These are phyloP conservation scores for Ceratobasidium sp. DNA, from an alignment of 1,284 basidiomycete species.

Conservation along the genomic window DNA sequence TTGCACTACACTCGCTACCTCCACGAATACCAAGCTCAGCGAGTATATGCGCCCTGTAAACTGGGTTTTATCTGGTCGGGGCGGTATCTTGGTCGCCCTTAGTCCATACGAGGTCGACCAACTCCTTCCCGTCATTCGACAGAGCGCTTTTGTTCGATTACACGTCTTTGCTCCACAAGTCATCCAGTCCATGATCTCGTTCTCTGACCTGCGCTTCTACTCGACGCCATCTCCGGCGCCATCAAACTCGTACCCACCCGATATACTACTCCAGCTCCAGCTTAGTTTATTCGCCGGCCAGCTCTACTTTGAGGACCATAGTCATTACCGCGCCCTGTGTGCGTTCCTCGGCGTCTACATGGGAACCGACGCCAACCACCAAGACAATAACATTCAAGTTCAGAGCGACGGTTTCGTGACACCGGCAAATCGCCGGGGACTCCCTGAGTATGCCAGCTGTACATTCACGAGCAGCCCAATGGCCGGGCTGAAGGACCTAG, in stretches of 20 bases:
- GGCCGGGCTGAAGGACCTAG: not conserved
- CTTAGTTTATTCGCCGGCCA: conserved; percentile 64
- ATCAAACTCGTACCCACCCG: not conserved
- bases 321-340: conserved; percentile 57
- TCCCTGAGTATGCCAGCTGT: conserved; percentile 2
- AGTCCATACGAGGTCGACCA: conserved; percentile 63
- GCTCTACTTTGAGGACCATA: conserved; percentile 58
- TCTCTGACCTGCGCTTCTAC: conserved; percentile 51
- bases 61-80: conserved; percentile 60
- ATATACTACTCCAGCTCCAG: conserved; percentile 50
- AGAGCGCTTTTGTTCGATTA: conserved; percentile 57
- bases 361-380: not conserved
- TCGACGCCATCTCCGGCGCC: conserved; percentile 47
- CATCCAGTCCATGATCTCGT: conserved; percentile 58
- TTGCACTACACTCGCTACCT: conserved; percentile 50
- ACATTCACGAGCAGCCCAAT: conserved; percentile 9
- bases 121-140: conserved; percentile 60
- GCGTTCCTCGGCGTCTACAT: conserved; percentile 59
- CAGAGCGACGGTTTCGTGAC: conserved; percentile 27
- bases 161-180: conserved; percentile 63
- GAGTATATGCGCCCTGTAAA: conserved; percentile 45
- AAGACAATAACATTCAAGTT: not conserved
- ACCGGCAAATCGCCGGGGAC: not conserved
- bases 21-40: not conserved
- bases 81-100: conserved; percentile 56